Evolutionary conservation across 441 rosid species (phyloP), one percentile per base, ranked within the genome.

Genomic region (Monsonia emarginata): DNA sequence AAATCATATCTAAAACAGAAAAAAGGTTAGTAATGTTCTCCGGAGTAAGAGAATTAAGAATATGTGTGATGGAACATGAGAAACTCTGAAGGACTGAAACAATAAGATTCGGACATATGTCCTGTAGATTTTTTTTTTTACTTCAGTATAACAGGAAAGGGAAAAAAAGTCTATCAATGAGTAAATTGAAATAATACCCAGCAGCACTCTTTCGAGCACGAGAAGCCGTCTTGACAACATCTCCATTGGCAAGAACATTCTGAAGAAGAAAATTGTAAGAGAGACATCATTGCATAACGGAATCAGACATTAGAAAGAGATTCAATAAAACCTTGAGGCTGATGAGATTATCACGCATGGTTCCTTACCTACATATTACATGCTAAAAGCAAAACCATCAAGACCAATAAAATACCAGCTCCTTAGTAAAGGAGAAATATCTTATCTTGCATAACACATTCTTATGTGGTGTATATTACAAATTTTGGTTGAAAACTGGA

Each of bases 141-240:
- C 11, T 57, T 36, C 13, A 26, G 22, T 14, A 64, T 13, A 46
- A 56, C 7, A 60, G 6, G 64, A 63, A 34, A 36, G 65, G n/a
- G n/a, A n/a, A n/a, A n/a, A 77, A 25, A 30, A 34, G 21, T 58
- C 18, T 30, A 59, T 8, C 61, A 65, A 44, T 52, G 31, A 64
- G 32, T 24, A 26, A 52, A 31, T 50, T 58, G 30, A 74, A 74
- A 75, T 31, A 73, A 32, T 3, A 92, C 97, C 97, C 98, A 30
- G 98, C 97, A 79, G 98, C 83, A 84, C 98, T 90, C 79, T 92
- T 92, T 79, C 97, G 86, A 69, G 97, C 98, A 74, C 94, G 95
- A 38, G 98, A 92, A 75, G 96, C 96, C 73, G 98, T 90, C 87
- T 90, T 92, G 44, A 92, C 90, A 69, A 92, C 77, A 80, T 85